phyloP scores from a whole-genome alignment of 2,329 filamentous ascomycete genomes.

The Aspergillus sp. region DNA sequence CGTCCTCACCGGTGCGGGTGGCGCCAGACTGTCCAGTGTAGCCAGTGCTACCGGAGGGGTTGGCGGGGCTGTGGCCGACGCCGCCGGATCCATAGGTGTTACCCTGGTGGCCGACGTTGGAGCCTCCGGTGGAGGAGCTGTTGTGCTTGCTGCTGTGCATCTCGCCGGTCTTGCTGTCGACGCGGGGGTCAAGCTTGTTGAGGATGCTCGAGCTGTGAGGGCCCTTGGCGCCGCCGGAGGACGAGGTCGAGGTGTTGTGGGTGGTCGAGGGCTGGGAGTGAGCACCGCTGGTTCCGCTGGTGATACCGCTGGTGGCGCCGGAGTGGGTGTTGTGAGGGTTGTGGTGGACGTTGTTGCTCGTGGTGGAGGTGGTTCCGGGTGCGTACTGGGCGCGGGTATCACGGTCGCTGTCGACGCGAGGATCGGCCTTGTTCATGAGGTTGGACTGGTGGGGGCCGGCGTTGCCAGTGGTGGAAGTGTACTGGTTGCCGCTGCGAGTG shows the following conservation, averaged over 20 bases:
- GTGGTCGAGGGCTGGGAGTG: slow-evolving; percentile 18
- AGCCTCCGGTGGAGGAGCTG: slow-evolving; percentile 27
- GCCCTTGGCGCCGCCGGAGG: slow-evolving; percentile 17
- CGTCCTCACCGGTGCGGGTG: slow-evolving; percentile 23
- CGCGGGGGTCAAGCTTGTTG: slow-evolving; percentile 35
- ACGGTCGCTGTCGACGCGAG: slow-evolving; percentile 26
- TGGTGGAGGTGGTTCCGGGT: slow-evolving; percentile 18
- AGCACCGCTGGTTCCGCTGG: neutral
- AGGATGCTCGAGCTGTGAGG: slow-evolving; percentile 28
- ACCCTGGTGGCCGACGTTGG: slow-evolving; percentile 26
- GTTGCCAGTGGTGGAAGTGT: slow-evolving; percentile 21
- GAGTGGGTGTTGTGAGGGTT: neutral
- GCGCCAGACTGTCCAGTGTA: slow-evolving; percentile 7
- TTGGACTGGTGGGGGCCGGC: slow-evolving; percentile 25
- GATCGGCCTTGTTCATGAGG: slow-evolving; percentile 46
- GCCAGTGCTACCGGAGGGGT: slow-evolving; percentile 25
- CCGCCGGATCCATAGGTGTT: slow-evolving; percentile 24
- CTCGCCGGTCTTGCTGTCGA: slow-evolving; percentile 30
- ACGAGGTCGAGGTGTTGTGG: neutral
- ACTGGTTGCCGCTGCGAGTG: slow-evolving; percentile 16
- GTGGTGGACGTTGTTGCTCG: slow-evolving; percentile 7
- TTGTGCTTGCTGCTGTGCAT: slow-evolving; percentile 23
- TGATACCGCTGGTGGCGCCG: neutral
- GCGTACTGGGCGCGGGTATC: slow-evolving; percentile 28
- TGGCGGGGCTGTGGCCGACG: slow-evolving; percentile 16